phyloP scores from a whole-genome alignment of 1,284 basidiomycete genomes.

The Papiliotrema laurentii region DNA sequence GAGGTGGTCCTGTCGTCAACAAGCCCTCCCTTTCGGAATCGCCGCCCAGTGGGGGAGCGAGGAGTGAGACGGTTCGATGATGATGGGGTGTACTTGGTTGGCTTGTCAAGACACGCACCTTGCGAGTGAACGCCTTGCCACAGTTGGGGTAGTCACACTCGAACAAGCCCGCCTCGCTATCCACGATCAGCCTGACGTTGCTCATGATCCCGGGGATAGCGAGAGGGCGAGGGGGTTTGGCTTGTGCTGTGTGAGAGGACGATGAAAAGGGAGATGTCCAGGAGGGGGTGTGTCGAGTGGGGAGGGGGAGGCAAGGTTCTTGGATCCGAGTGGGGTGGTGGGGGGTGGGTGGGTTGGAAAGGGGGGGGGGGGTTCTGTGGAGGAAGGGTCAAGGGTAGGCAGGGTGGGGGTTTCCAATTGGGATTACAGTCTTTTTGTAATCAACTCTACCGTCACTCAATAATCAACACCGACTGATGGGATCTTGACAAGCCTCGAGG shows the following conservation, averaged over 20 bases:
- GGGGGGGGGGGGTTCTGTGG: not conserved
- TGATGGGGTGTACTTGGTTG: not conserved
- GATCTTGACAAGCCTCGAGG: too few relatives aligned
- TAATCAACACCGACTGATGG: too few relatives aligned
- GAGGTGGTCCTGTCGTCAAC: conserved; percentile 30
- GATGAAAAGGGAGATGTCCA: too few relatives aligned
- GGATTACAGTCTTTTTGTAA: not conserved
- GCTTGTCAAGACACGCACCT: conserved; percentile 20
- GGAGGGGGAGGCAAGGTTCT: too few relatives aligned
- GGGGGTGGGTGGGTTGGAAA: not conserved
- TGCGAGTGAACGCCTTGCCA: conserved; percentile 37
- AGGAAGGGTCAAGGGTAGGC: not conserved
- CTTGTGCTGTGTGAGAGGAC: not conserved
- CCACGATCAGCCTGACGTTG: not conserved
- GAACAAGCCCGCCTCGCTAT: not conserved
- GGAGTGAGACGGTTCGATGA: not conserved
- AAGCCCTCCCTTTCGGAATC: not conserved
- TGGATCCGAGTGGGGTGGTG: too few relatives aligned
- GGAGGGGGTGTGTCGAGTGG: too few relatives aligned
- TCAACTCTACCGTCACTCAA: too few relatives aligned
- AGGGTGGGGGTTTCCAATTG: not conserved
- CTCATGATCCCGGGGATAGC: too few relatives aligned
- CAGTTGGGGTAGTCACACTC: conserved; percentile 16
- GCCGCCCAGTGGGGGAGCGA: not conserved
- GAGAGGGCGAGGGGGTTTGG: not conserved